These are phyloP conservation scores for Mariannaea elegans DNA, from an alignment of 2,329 filamentous ascomycete species.

Conservation along the genomic window DNA sequence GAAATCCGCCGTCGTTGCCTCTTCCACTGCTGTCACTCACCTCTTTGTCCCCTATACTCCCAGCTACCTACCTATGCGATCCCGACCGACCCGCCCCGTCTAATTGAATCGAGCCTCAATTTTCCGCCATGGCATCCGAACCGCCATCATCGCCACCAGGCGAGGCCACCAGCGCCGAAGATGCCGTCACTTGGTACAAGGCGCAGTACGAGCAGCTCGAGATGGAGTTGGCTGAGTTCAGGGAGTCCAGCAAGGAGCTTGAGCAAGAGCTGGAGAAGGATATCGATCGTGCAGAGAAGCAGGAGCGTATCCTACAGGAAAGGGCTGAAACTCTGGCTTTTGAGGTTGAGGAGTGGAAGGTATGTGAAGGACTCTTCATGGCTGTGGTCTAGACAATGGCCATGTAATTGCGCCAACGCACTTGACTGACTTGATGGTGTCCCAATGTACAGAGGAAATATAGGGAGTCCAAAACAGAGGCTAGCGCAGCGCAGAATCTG, in stretches of 20 bases:
- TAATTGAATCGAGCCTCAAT: conserved; percentile 21
- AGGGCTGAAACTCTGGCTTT: conserved; percentile 86
- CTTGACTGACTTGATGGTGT: conserved; percentile 26
- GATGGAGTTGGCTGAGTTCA: conserved; percentile 90
- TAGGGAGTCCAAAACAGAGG: conserved; percentile 91
- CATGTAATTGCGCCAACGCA: not conserved
- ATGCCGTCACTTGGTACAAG: conserved; percentile 94
- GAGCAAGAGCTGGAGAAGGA: conserved; percentile 96
- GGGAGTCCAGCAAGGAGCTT: conserved; percentile 90
- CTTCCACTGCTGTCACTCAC: conserved; percentile 4
- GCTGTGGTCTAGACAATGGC: not conserved
- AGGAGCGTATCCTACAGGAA: conserved; percentile 84
- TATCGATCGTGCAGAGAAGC: conserved; percentile 92
- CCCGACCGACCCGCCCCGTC: conserved; percentile 17
- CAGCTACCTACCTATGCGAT: conserved; percentile 25
- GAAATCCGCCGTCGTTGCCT: not conserved
- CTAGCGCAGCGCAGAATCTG: conserved; percentile 81
- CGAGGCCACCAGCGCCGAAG: conserved; percentile 67
- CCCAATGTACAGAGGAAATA: conserved; percentile 78
- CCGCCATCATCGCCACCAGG: conserved; percentile 70
- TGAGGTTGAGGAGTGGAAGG: conserved; percentile 99
- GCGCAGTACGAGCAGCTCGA: conserved; percentile 93
- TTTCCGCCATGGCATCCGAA: conserved; percentile 59
- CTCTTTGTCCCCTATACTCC: not conserved
- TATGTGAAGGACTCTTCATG: conserved; percentile 52